Evolutionary conservation across 257 asterid species (phyloP), one percentile per base, ranked within the genome.

Genomic region (Mitragyna speciosa): DNA sequence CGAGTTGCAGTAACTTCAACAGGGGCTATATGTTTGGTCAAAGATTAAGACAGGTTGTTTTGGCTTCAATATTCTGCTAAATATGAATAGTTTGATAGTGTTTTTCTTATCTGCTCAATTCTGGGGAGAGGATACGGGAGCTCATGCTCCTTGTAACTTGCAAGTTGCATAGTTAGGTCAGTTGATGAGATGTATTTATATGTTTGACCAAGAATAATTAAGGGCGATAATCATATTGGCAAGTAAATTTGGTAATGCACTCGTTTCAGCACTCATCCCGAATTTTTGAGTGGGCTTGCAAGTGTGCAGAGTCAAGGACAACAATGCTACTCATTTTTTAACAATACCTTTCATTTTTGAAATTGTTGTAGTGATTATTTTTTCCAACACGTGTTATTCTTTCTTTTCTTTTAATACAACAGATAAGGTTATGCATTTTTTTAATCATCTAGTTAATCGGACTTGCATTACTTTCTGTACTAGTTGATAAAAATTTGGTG

Each of bases 1-100:
- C 52, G 97, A 96, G 89, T 81, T 95, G 92, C 97, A 93, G 80
- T 95, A 82, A 87, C 48, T 8, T 45, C n/a, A n/a, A n/a, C n/a
- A n/a, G n/a, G n/a, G n/a, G n/a, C n/a, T n/a, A n/a, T n/a, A 26
- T 22, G 24, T 74, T 4, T 41, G 8, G 14, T 22, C 41, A 67
- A 49, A 72, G 8, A 39, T 58, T 47, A 7, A n/a, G 63, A 41
- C 43, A 11, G 71, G 41, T 36, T 36, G 71, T 41, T 43, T 11
- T 67, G 47, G 31, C 41, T 65, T 30, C 14, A 65, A 47, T 31
- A 66, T 66, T 70, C 66, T 48, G 9, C 70, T 6, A 63, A 58
- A 59, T 7, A 56, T 59, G 24, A 16, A 22, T 58, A 39, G 30
- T 43, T 6, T 43, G 15, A 43, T 12, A 15, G 31, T 61, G 61